Evolutionary conservation across 1,284 basidiomycete species (phyloP).

Genomic region (Trichosporon asahii): DNA sequence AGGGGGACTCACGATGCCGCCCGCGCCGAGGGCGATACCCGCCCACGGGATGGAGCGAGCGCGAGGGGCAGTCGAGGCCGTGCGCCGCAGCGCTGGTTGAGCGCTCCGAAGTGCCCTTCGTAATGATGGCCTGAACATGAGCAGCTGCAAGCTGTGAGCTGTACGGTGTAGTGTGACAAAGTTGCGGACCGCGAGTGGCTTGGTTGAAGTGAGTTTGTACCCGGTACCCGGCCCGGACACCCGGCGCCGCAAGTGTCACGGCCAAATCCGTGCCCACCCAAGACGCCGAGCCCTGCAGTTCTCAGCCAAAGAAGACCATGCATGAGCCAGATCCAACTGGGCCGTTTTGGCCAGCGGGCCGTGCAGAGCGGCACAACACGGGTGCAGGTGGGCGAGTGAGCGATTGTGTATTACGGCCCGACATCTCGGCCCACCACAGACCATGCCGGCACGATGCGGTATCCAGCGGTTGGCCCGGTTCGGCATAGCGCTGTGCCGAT

Average conservation of each 20-base stretch:
- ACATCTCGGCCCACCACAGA: not conserved
- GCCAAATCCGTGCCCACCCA: not conserved
- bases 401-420: not conserved
- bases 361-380: too few relatives aligned
- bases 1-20: not conserved
- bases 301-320: not conserved
- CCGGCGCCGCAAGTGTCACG: not conserved
- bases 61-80: not conserved
- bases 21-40: not conserved
- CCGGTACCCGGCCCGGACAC: not conserved
- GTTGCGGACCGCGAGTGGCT: too few relatives aligned
- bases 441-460: not conserved
- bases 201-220: too few relatives aligned
- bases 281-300: not conserved
- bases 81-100: not conserved
- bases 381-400: too few relatives aligned
- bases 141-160: too few relatives aligned
- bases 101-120: not conserved
- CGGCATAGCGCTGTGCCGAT: not conserved
- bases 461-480: not conserved
- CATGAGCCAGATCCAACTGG: not conserved
- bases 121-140: not conserved
- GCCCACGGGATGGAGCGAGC: not conserved
- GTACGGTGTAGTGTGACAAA: too few relatives aligned
- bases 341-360: too few relatives aligned